phyloP scores from a whole-genome alignment of 768 basidiomycete species.

The Kwoniella sp. region DNA sequence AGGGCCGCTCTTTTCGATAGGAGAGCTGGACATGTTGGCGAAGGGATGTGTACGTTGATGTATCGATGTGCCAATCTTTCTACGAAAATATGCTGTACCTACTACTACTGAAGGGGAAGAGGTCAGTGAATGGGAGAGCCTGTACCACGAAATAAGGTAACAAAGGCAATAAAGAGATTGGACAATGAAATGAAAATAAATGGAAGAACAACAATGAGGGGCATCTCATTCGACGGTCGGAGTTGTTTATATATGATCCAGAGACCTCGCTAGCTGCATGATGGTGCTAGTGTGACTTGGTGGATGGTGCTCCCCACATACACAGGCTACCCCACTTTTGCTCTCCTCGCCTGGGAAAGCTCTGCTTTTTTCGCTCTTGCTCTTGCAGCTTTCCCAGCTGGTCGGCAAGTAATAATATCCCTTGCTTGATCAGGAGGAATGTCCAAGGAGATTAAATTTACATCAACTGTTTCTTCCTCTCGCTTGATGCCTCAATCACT shows the following conservation, averaged over 20 bases:
- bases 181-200: not conserved
- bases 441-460: slow-evolving; percentile 1
- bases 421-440: not conserved
- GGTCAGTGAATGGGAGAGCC: not conserved
- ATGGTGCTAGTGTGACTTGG: not conserved
- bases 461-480: not conserved
- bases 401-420: not conserved
- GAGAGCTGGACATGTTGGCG: slow-evolving; percentile 16
- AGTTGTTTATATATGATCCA: not conserved
- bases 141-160: not conserved
- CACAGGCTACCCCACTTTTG: slow-evolving; percentile 1
- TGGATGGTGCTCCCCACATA: not conserved
- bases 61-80: not conserved
- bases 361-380: not conserved
- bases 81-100: too few relatives aligned
- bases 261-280: not conserved
- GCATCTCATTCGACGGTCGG: not conserved
- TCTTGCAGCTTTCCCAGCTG: not conserved
- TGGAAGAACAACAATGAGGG: not conserved
- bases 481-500: not conserved
- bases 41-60: not conserved
- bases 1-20: slow-evolving; percentile 19
- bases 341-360: too few relatives aligned
- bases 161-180: not conserved
- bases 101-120: not conserved